Conservation (phyloP, 352 stramenopile species). For the Phytopythium oedochilum region DNA sequence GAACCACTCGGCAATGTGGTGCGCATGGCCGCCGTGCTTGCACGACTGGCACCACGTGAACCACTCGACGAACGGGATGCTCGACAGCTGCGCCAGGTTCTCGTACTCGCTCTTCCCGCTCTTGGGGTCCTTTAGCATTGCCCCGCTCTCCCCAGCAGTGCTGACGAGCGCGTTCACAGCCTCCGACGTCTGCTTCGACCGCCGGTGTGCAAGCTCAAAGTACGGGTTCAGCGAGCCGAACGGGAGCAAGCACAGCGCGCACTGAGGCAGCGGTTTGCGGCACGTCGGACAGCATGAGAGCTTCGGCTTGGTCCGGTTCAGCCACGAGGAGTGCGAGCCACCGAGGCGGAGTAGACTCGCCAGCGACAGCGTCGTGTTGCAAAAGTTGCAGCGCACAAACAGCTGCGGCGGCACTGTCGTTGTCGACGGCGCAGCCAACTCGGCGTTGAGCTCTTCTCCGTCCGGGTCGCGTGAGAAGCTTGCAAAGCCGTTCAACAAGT, state of each 20-base stretch:
- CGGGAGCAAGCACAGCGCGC: slow-evolving; percentile 90
- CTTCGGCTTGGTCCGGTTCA: slow-evolving; percentile 86
- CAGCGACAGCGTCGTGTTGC: slow-evolving; percentile 88
- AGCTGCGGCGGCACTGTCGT: slow-evolving; percentile 81
- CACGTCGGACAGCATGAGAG: slow-evolving; percentile 90
- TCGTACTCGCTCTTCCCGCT: slow-evolving; percentile 62
- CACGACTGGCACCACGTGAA: slow-evolving; percentile 94
- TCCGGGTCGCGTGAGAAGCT: slow-evolving; percentile 51
- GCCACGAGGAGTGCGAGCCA: slow-evolving; percentile 88
- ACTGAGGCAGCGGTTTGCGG: slow-evolving; percentile 91
- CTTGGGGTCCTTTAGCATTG: slow-evolving; percentile 49
- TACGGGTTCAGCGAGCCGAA: slow-evolving; percentile 95
- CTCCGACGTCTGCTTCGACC: slow-evolving; percentile 57
- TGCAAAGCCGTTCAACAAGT: slow-evolving; percentile 74
- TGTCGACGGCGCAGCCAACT: slow-evolving; percentile 38
- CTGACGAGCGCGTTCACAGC: slow-evolving; percentile 32
- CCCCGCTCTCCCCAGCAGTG: slow-evolving; percentile 24
- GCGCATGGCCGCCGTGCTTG: slow-evolving; percentile 89
- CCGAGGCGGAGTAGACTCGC: slow-evolving; percentile 84
- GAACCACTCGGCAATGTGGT: slow-evolving; percentile 95
- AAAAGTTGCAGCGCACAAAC: slow-evolving; percentile 95
- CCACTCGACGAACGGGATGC: slow-evolving; percentile 94
- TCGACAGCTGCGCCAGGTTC: slow-evolving; percentile 86
- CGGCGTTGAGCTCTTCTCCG: slow-evolving; percentile 35
- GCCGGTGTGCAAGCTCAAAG: slow-evolving; percentile 89